Percentiles rank a stretch among this genome's conserved stretches.
phyloP scores from a whole-genome alignment of 2,329 filamentous ascomycete genomes.

The Verticillium longisporum region DNA sequence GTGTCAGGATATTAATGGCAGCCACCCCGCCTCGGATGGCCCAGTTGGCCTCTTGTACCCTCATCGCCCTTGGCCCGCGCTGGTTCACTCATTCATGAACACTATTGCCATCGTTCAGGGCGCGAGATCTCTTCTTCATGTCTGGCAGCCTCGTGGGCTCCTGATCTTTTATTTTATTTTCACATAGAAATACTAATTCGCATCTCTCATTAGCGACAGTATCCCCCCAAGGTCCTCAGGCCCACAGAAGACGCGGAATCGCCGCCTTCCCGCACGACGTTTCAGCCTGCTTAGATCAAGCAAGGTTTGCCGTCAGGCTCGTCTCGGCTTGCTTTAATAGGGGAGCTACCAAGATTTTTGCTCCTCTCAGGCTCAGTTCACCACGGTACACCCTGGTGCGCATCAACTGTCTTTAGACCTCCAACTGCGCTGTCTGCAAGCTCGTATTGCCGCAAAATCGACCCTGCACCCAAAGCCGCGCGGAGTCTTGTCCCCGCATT shows the following conservation, averaged over 20 bases:
- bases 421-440: neutral
- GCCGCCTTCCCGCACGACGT: neutral
- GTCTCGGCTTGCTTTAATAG: neutral
- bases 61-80: neutral
- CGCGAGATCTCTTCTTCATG: too few species aligned
- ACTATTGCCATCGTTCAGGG: too few species aligned
- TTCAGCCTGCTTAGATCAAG: neutral
- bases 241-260: neutral
- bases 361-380: neutral
- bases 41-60: neutral
- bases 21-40: neutral
- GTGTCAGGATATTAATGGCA: conserved; percentile 1
- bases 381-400: neutral
- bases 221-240: neutral
- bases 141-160: too few species aligned
- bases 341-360: neutral
- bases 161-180: too few species aligned
- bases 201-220: too few species aligned
- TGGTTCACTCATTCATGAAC: neutral
- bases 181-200: too few species aligned
- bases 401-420: neutral
- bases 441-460: neutral
- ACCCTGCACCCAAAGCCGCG: neutral
- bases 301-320: neutral
- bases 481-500: neutral